Evolutionary conservation across 2,329 filamentous ascomycete species (phyloP).

Genomic region (Aspergillus ibericus): DNA sequence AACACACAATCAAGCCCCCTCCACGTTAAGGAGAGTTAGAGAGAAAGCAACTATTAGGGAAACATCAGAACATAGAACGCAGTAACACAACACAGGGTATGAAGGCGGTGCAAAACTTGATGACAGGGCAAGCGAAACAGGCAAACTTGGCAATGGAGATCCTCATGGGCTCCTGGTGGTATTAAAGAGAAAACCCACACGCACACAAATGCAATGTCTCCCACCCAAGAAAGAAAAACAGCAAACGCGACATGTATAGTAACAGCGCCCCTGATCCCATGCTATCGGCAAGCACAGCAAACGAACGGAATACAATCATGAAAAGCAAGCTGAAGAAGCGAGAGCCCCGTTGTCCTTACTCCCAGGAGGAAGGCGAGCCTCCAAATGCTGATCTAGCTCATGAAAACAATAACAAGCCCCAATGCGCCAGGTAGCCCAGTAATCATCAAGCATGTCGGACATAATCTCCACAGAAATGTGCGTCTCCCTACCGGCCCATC

Average conservation of each 20-base stretch:
- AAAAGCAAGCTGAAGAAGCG: slow-evolving; percentile 31
- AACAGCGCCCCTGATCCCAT: slow-evolving; percentile 36
- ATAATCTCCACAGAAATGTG: slow-evolving; percentile 34
- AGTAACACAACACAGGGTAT: slow-evolving; percentile 35
- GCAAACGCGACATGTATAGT: slow-evolving; percentile 24
- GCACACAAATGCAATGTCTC: slow-evolving; percentile 32
- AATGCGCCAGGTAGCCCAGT: slow-evolving; percentile 44
- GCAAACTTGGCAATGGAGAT: slow-evolving; percentile 14
- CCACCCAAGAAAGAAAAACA: slow-evolving; percentile 27
- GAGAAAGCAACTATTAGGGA: slow-evolving; percentile 10
- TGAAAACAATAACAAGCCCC: slow-evolving; percentile 36
- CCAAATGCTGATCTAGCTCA: slow-evolving; percentile 45
- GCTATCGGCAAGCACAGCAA: slow-evolving; percentile 28
- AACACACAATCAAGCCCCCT: slow-evolving; percentile 11
- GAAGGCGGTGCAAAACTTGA: slow-evolving; percentile 28
- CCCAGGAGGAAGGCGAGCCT: slow-evolving; percentile 37
- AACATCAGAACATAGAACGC: slow-evolving; percentile 16
- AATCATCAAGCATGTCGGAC: slow-evolving; percentile 47
- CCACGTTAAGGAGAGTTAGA: slow-evolving; percentile 7
- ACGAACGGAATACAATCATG: slow-evolving; percentile 18
- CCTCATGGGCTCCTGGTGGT: slow-evolving; percentile 16
- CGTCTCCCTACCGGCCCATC: slow-evolving; percentile 45
- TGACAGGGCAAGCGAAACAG: slow-evolving; percentile 15
- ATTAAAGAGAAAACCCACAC: slow-evolving; percentile 13
- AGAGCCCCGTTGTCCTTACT: slow-evolving; percentile 37